Base-by-base conservation (phyloP, 768 basidiomycete genomes). In the Tubosaeta brunneosetosa region DNA sequence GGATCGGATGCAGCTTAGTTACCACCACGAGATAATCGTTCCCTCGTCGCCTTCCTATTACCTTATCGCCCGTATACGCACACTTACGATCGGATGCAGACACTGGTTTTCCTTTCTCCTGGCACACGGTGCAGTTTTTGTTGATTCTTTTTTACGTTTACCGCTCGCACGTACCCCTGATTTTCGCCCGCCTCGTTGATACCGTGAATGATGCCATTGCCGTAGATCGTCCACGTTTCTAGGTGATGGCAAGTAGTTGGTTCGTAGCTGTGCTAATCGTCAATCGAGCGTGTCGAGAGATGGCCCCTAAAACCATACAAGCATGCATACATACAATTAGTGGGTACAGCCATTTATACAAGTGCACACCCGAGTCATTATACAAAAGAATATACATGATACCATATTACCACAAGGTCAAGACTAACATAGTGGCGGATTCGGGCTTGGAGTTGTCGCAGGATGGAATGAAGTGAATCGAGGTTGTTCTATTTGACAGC, bases 321-420 rank as follows among this genome's bases (percentile, higher is more conserved):
- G 59, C 56, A 64, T 55, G 59, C 56, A 64, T 56, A 61, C 52
- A 56, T 56, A 62, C 55, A 57, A 56, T 64, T 55, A 52, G 44
- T 27, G 46, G 22, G 51, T 38, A 51, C 59, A 61, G 16, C 6
- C 50, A 16, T 61, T 59, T 58, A 58, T 58, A 65, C 65, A 67
- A 55, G 55, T 46, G 57, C 38, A 45, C 19, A 52, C 33, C 57
- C 41, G 29, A 37, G 12, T 22, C 17, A 40, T 52, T 67, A 66
- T 62, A 60, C 60, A 66, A 67, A 60, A 62, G 64, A 65, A 67
- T 67, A 56, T 67, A 66, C 64, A 66, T 60, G 55, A 60, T 60
- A 25, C 60, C 60, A 61, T 60, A 66, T 66, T 56, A 65, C 60
- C 51, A 62, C 53, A 65, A 41, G 11, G 32, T 1, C 2, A 22